A percentile compares a stretch with the other conserved stretches of the same genome.
Evolutionary conservation across 2,329 filamentous ascomycete genomes (phyloP).

Genomic region (Trichocomaceae sp.): DNA sequence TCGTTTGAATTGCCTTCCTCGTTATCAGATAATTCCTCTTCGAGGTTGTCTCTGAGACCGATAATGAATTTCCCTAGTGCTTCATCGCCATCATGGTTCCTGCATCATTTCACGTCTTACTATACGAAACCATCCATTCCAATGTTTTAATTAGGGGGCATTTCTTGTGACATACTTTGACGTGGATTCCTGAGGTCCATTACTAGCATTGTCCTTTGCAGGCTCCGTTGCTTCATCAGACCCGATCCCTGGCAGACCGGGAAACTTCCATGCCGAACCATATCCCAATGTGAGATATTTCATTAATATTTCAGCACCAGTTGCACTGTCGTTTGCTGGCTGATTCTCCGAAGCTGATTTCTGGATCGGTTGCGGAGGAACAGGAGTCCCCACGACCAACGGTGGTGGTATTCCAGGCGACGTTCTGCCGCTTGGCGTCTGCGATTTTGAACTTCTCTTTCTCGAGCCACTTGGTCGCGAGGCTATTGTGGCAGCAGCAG

Average conservation of each 20-base stretch:
- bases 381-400: conserved; percentile 26
- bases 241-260: conserved; percentile 23
- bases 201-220: background rate
- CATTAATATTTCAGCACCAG: conserved; percentile 41
- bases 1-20: conserved; percentile 25
- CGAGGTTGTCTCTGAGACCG: conserved; percentile 38
- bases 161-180: background rate
- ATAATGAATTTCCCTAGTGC: conserved; percentile 36
- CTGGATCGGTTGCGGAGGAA: conserved; percentile 14
- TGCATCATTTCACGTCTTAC: too few species aligned
- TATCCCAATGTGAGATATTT: conserved; percentile 47
- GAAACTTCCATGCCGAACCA: conserved; percentile 42
- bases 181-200: background rate
- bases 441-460: conserved; percentile 12
- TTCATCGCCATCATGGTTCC: conserved; percentile 7
- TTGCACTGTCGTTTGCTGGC: conserved; percentile 25
- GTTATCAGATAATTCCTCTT: conserved; percentile 32
- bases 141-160: too few species aligned
- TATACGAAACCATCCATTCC: too few species aligned
- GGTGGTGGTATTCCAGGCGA: conserved; percentile 41
- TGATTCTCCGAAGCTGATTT: conserved; percentile 18
- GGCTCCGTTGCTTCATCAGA: conserved; percentile 21
- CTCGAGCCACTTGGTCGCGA: conserved; percentile 8
- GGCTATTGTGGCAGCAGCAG: conserved; percentile 3
- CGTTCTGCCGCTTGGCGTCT: conserved; percentile 21